Evolutionary conservation across 2,329 filamentous ascomycete genomes (phyloP).

Genomic region (Aaosphaeria pasadenensis): DNA sequence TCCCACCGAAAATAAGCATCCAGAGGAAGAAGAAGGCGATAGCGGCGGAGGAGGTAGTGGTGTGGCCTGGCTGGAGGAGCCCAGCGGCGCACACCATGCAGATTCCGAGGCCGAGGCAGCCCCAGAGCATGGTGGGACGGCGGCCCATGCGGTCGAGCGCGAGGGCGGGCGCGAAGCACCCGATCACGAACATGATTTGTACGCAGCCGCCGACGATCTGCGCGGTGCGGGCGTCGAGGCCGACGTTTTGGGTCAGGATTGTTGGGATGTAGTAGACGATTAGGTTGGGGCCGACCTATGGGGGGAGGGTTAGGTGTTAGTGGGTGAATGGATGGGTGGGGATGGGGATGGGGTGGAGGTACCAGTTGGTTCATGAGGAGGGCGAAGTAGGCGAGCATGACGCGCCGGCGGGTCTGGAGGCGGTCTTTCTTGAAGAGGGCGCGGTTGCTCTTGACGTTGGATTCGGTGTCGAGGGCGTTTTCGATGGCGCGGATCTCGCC

Average conservation of each 20-base stretch:
- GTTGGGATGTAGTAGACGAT: slow-evolving; percentile 42
- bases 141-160: slow-evolving; percentile 29
- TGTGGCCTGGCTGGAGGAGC: slow-evolving; percentile 15
- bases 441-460: slow-evolving; percentile 24
- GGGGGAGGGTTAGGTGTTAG: too few relatives aligned
- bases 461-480: too few relatives aligned
- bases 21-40: slow-evolving; percentile 46
- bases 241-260: slow-evolving; percentile 47
- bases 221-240: slow-evolving; percentile 42
- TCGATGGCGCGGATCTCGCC: too few relatives aligned
- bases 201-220: slow-evolving; percentile 47
- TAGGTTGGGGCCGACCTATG: too few relatives aligned
- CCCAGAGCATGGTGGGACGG: slow-evolving; percentile 30
- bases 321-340: too few relatives aligned
- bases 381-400: slow-evolving; percentile 39
- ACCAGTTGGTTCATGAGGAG: slow-evolving; percentile 33
- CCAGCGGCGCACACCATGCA: slow-evolving; percentile 40
- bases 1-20: slow-evolving; percentile 43
- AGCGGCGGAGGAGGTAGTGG: slow-evolving; percentile 31
- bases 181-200: slow-evolving; percentile 29
- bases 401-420: slow-evolving; percentile 39
- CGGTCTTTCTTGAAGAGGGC: slow-evolving; percentile 39
- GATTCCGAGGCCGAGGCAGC: slow-evolving; percentile 29
- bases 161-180: slow-evolving; percentile 38
- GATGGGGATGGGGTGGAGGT: too few relatives aligned